These are phyloP conservation scores for Rhynchospora breviuscula DNA, from an alignment of 176 grass and related monocot genomes.

Conservation along the genomic window DNA sequence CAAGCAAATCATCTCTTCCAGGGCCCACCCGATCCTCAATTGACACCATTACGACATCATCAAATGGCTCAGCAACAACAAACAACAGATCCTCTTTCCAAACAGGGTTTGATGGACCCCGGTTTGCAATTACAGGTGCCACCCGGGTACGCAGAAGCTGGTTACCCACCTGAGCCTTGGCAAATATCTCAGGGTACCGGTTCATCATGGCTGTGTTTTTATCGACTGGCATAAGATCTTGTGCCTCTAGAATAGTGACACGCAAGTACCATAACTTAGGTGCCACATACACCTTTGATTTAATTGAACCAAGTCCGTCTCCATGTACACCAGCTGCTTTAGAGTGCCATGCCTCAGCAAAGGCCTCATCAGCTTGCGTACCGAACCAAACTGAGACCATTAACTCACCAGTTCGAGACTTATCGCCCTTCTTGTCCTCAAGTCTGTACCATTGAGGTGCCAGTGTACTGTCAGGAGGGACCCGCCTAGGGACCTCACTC, in stretches of 20 bases:
- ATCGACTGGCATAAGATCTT: constrained; percentile 53
- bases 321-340: constrained; percentile 71
- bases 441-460: constrained; percentile 89
- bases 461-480: constrained; percentile 77
- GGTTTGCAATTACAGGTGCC: constrained; percentile 25
- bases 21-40: constrained; percentile 62
- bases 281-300: constrained; percentile 82
- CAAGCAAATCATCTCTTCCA: constrained; percentile 58
- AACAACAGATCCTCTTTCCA: constrained; percentile 94
- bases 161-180: constrained; percentile 60
- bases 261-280: constrained; percentile 95
- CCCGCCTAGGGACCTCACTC: constrained; percentile 65
- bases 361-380: constrained; percentile 88
- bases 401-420: constrained; percentile 36
- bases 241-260: constrained; percentile 60
- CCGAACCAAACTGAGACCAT: constrained; percentile 84
- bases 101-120: constrained; percentile 51
- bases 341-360: constrained; percentile 89
- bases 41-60: constrained; percentile 59
- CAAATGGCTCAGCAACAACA: constrained; percentile 84
- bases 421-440: constrained; percentile 69
- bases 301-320: constrained; percentile 73
- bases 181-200: constrained; percentile 63
- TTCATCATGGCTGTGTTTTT: constrained; percentile 33
- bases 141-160: constrained; percentile 60